Conservation (phyloP, 305 asterid genomes). For the Rubia peregrina region DNA sequence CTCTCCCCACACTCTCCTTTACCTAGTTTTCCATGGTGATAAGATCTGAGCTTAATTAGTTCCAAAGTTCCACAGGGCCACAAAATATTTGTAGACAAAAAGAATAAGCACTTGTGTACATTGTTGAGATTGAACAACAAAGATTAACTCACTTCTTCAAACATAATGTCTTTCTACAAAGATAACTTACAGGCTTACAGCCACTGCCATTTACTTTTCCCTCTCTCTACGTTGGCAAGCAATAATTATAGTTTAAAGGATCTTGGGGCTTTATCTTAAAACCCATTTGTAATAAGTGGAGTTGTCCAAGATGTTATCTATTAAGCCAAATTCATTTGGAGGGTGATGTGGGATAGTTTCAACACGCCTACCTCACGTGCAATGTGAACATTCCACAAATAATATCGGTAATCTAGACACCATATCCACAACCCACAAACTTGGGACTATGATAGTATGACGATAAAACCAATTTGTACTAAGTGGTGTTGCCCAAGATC, state of each 20-base stretch:
- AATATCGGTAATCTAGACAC: too few species aligned
- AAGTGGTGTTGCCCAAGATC: too few species aligned
- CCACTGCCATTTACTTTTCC: not conserved
- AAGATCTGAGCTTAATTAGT: not conserved
- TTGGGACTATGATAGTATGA: too few species aligned
- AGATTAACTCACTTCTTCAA: not conserved
- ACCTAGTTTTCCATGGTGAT: not conserved
- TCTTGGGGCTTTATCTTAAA: not conserved
- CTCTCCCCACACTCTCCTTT: not conserved
- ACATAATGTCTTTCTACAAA: not conserved
- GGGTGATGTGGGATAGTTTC: too few species aligned
- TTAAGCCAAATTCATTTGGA: not conserved
- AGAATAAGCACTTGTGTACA: not conserved
- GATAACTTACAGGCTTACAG: not conserved
- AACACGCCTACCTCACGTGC: too few species aligned
- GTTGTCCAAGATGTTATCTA: too few species aligned
- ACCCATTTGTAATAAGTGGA: not conserved
- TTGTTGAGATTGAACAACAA: not conserved
- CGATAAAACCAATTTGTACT: not conserved
- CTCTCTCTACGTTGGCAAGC: too few species aligned
- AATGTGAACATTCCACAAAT: too few species aligned
- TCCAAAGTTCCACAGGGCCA: not conserved
- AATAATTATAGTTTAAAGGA: too few species aligned
- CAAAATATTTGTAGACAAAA: not conserved
- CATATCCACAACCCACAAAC: too few species aligned